Conservation (phyloP, 2,329 filamentous ascomycete genomes). For the Verticillium albo-atrum region DNA sequence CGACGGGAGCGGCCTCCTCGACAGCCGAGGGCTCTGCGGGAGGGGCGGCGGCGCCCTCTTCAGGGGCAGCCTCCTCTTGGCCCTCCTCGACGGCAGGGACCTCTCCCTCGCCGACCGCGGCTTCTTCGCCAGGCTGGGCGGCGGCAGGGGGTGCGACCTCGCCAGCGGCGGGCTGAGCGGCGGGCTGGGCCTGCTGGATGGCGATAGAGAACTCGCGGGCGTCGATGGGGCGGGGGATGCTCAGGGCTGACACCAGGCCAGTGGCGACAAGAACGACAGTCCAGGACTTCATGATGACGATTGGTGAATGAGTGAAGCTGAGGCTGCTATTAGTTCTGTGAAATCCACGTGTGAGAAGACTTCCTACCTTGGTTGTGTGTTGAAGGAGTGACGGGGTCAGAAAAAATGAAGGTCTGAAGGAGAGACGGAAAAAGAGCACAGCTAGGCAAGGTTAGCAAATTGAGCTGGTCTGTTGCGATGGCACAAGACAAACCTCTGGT, state of each 20-base stretch:
- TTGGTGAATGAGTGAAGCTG: background rate
- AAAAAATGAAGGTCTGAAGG: constrained; percentile 3
- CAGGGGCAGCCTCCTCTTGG: constrained; percentile 4
- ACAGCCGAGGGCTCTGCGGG: background rate
- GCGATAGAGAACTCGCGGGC: background rate
- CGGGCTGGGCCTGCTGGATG: constrained; percentile 1
- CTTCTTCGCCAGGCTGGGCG: background rate
- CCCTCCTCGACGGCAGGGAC: constrained; percentile 8
- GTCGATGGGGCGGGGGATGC: constrained; percentile 14
- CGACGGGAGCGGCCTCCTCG: constrained; percentile 1
- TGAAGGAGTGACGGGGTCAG: background rate
- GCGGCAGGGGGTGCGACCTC: constrained; percentile 2
- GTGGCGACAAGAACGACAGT: constrained; percentile 20
- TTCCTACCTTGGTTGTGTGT: background rate
- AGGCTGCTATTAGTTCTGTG: too few relatives aligned
- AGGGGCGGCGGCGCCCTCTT: background rate
- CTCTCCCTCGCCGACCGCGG: background rate
- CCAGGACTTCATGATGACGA: constrained; percentile 21
- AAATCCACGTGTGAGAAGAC: background rate
- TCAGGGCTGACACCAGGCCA: constrained; percentile 24
- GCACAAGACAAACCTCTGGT: constrained; percentile 5
- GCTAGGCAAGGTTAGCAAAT: constrained; percentile 9
- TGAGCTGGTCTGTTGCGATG: background rate
- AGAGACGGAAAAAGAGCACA: constrained; percentile 23
- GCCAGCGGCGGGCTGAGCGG: background rate